Evolutionary conservation across 495 filamentous ascomycete species (phyloP).

Genomic region (Hypoxylon crocopeplum): DNA sequence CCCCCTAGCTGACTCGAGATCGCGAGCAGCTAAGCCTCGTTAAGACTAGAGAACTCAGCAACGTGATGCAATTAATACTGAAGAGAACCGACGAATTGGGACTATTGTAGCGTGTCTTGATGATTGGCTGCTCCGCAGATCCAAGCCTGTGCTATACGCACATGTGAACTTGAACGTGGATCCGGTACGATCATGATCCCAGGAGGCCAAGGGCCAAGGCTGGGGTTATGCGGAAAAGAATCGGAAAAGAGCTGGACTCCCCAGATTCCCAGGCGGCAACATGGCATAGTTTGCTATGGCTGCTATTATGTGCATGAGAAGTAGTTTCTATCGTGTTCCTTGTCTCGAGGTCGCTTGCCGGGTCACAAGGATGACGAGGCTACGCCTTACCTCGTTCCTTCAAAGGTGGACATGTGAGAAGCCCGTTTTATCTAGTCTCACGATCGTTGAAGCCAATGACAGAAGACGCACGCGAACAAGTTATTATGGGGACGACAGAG

Average conservation of each 20-base stretch:
- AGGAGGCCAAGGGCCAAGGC: constrained; percentile 23
- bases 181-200: constrained; percentile 28
- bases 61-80: constrained; percentile 28
- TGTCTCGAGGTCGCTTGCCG: not conserved
- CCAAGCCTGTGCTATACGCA: constrained; percentile 28
- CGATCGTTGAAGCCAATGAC: constrained; percentile 32
- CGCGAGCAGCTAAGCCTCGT: constrained; percentile 21
- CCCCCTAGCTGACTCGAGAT: constrained; percentile 35
- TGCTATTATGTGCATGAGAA: constrained; percentile 9
- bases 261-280: constrained; percentile 25
- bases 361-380: constrained; percentile 40
- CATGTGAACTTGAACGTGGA: constrained; percentile 28
- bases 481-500: constrained; percentile 35
- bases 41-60: constrained; percentile 18
- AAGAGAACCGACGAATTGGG: constrained; percentile 25
- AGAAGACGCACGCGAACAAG: constrained; percentile 35
- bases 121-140: constrained; percentile 42
- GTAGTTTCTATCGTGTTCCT: constrained; percentile 8
- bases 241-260: constrained; percentile 36
- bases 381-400: constrained; percentile 26
- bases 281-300: constrained; percentile 4
- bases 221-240: constrained; percentile 37
- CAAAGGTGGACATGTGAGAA: constrained; percentile 38
- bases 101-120: constrained; percentile 7
- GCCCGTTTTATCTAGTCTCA: constrained; percentile 35